Evolutionary conservation across 495 filamentous ascomycete genomes (phyloP).

Genomic region (Neurospora tetrasperma): DNA sequence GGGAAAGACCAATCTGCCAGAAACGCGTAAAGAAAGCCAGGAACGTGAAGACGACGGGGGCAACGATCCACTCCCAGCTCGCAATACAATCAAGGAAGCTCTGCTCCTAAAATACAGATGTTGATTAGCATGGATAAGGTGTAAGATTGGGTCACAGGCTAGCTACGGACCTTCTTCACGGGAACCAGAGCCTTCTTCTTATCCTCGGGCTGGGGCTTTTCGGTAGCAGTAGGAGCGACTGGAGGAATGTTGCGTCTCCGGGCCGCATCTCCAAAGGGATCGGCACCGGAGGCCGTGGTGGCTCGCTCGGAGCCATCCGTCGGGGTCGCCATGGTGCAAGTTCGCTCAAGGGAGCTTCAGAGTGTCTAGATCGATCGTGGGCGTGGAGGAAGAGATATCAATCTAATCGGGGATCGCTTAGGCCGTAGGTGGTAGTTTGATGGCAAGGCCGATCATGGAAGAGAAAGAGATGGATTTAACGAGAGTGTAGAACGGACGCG

Average conservation of each 20-base stretch:
- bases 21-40: conserved; percentile 89
- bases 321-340: conserved; percentile 31
- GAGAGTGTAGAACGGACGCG: conserved; percentile 16
- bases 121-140: conserved; percentile 5
- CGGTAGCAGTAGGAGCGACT: conserved; percentile 26
- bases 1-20: conserved; percentile 89
- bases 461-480: conserved; percentile 12
- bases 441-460: conserved; percentile 16
- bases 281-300: conserved; percentile 54
- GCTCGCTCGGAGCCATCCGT: conserved; percentile 29
- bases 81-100: conserved; percentile 56
- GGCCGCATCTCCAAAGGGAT: conserved; percentile 50
- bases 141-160: not conserved
- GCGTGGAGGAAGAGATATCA: conserved; percentile 1
- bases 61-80: conserved; percentile 77
- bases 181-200: conserved; percentile 47
- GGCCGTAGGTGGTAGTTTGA: conserved; percentile 3
- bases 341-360: not conserved
- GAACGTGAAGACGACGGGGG: conserved; percentile 77
- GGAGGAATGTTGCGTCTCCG: conserved; percentile 64
- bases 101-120: conserved; percentile 25
- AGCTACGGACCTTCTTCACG: conserved; percentile 43
- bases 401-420: conserved; percentile 4
- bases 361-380: not conserved
- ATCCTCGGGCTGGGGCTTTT: conserved; percentile 41